These are phyloP conservation scores for Coemansia javaensis DNA, from an alignment of 192 early-diverging fungal genomes.

Conservation along the genomic window DNA sequence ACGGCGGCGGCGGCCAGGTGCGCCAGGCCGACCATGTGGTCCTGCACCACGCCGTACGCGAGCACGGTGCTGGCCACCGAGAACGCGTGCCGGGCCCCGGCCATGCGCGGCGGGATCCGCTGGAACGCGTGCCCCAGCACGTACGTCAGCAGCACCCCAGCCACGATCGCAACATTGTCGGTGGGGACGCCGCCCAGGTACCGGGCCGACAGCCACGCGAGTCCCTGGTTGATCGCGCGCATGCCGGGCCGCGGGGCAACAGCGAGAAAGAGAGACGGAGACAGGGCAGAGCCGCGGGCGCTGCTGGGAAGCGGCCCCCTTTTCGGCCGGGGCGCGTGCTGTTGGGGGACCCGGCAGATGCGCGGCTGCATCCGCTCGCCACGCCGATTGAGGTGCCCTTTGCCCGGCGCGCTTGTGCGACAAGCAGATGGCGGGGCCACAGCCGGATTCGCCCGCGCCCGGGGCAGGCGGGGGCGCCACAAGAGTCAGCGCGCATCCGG, in stretches of 20 bases:
- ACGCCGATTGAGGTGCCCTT: no score
- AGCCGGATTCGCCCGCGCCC: no score
- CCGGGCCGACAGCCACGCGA: conserved; percentile 17
- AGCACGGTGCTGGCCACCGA: conserved; percentile 55
- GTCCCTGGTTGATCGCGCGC: conserved; percentile 19
- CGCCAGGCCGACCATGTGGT: conserved; percentile 55
- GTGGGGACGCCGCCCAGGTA: conserved; percentile 51
- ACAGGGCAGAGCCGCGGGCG: background rate
- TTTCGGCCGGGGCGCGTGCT: no score
- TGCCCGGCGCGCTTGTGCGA: no score
- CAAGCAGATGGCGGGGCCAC: no score
- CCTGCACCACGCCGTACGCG: conserved; percentile 54
- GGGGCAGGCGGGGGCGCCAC: no score
- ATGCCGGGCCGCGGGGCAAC: background rate
- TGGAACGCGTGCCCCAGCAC: conserved; percentile 54
- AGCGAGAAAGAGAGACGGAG: background rate
- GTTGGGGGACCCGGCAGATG: no score
- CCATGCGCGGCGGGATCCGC: conserved; percentile 50
- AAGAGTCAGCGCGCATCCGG: no score
- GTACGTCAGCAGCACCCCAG: conserved; percentile 56
- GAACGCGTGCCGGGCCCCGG: conserved; percentile 52
- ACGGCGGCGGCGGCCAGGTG: conserved; percentile 52
- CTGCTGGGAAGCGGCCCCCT: no score
- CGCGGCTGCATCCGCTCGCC: no score
- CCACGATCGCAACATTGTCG: conserved; percentile 58